Conservation (phyloP, 2,329 filamentous ascomycete species). For the Pseudocercospora pini-densiflorae region DNA sequence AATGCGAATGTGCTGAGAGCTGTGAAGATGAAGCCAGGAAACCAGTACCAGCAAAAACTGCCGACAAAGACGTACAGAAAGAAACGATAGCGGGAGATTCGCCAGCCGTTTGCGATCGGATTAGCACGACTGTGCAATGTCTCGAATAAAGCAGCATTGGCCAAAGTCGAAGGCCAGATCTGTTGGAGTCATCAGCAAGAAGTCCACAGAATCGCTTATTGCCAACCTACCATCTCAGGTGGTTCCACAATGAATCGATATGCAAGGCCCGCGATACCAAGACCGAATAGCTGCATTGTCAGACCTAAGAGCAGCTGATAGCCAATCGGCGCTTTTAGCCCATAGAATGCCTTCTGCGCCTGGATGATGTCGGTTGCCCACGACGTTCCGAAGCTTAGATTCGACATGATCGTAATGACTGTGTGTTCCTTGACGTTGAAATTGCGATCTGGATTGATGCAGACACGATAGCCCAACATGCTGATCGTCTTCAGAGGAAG, state of each 20-base stretch:
- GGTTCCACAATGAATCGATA: constrained; percentile 11
- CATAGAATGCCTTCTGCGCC: constrained; percentile 6
- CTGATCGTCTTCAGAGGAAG: constrained; percentile 1
- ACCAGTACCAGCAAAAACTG: constrained; percentile 10
- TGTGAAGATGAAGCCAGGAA: constrained; percentile 8
- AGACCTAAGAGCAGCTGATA: constrained; percentile 5
- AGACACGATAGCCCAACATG: neutral
- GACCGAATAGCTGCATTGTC: constrained; percentile 11
- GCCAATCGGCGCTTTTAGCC: neutral
- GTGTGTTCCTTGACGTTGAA: constrained; percentile 11
- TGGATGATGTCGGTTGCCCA: constrained; percentile 12
- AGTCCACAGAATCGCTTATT: neutral
- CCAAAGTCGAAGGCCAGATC: constrained; percentile 10
- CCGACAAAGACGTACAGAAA: neutral
- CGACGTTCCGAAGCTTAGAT: constrained; percentile 5
- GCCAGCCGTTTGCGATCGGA: constrained; percentile 8
- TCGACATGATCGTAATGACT: constrained; percentile 5
- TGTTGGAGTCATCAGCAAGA: neutral
- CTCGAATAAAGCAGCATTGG: constrained; percentile 7
- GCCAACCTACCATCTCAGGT: constrained; percentile 3
- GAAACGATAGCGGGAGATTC: constrained; percentile 6
- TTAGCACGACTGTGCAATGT: constrained; percentile 6
- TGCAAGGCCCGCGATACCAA: constrained; percentile 7
- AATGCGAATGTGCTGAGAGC: constrained; percentile 11
- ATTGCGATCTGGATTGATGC: neutral